Evolutionary conservation across 768 basidiomycete genomes (phyloP).

Genomic region (Mycena filopes): DNA sequence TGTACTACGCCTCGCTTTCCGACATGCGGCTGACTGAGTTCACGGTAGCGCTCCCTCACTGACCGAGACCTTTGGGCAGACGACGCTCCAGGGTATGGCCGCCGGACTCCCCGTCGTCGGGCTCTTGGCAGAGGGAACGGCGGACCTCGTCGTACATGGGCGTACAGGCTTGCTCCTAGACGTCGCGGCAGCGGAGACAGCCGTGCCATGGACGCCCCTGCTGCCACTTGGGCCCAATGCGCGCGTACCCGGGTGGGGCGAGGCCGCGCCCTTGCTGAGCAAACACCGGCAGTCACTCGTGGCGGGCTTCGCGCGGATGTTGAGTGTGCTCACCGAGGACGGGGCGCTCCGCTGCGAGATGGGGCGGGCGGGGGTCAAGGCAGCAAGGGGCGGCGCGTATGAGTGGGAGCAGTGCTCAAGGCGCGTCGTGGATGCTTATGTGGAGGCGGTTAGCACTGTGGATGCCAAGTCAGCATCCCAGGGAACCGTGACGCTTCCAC

Average conservation of each 20-base stretch:
- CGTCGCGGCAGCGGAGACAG: too few species aligned
- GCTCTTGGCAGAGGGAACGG: conserved; percentile 10
- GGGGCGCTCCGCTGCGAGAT: background rate
- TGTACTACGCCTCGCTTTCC: background rate
- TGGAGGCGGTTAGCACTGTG: background rate
- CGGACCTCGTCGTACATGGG: conserved; percentile 28
- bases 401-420: background rate
- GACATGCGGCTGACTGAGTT: background rate
- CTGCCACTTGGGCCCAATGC: background rate
- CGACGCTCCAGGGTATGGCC: conserved; percentile 55
- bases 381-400: background rate
- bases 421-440: background rate
- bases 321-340: background rate
- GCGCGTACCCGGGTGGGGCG: background rate
- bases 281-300: background rate
- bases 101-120: conserved; percentile 52
- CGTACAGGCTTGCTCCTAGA: too few species aligned
- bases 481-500: background rate
- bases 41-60: conserved; percentile 30
- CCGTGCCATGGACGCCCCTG: too few species aligned
- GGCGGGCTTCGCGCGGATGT: background rate
- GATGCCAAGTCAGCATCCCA: background rate
- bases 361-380: background rate
- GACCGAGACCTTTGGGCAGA: conserved; percentile 51
- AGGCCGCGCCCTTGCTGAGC: background rate